Evolutionary conservation across 2,329 filamentous ascomycete genomes (phyloP), one percentile per base, ranked within the genome.

Genomic region (Fusarium sp.): DNA sequence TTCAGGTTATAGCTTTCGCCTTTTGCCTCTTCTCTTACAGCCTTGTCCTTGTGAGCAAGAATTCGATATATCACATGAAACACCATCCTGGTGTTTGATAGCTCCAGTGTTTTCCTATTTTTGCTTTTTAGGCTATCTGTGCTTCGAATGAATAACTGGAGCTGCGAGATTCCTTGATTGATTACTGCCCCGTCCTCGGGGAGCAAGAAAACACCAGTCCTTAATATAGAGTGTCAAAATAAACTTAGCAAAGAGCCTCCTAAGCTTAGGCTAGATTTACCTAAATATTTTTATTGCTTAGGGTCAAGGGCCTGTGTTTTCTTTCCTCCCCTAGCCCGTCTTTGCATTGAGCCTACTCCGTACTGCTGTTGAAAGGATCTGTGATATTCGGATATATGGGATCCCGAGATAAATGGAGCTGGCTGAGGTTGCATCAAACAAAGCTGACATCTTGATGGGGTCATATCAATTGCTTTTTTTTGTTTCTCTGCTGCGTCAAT

Each of bases 21-120:
- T 48, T 47, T 59, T 41, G 18, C 35, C 42, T 48, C 32, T 58
- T 54, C 30, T n/a, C 41, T 30, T 47, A 44, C 63, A 36, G 60
- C 42, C 70, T 69, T 62, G 60, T 60, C 65, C 47, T 39, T 45
- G 55, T 45, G n/a, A 36, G 18, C 20, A 38, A 45, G 26, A 48
- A 51, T 24, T 26, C 47, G 66, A 73, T 53, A 70, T 63, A 62
- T 66, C 65, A 73, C 56, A 73, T 55, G 62, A 58, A 66, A 66
- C 47, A 30, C 10, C 26, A 48, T 62, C 39, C 50, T 22, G 22
- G 38, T 36, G 24, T 28, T 38, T 53, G 32, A 54, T 41, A 45
- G 35, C 47, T 63, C 26, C 26, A 41, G 18, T 36, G 18, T 54
- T 62, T 45, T 38, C 39, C 38, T 42, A 36, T 55, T 54, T 55